Evolutionary conservation across 768 basidiomycete species (phyloP).

Genomic region (Gautieria morchelliformis): DNA sequence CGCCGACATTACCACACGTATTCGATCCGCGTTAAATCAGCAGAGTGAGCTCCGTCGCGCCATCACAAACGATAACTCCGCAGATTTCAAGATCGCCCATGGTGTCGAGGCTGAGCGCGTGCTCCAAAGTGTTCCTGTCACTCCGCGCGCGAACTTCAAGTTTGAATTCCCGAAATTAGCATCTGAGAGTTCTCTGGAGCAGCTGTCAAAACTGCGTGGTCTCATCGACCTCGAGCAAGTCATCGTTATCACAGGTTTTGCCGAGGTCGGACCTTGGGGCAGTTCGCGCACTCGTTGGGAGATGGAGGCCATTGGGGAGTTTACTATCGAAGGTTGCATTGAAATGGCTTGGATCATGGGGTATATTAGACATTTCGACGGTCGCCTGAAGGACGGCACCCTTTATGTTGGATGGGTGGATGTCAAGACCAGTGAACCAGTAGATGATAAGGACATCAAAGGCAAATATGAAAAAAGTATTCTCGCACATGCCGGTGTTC

Average conservation of each 20-base stretch:
- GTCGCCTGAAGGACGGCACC: constrained; percentile 85
- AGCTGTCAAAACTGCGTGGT: constrained; percentile 73
- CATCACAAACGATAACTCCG: constrained; percentile 85
- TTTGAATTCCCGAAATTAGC: constrained; percentile 91
- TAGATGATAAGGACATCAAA: constrained; percentile 96
- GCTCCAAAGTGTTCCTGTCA: constrained; percentile 84
- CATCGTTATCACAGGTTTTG: constrained; percentile 91
- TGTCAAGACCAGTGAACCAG: constrained; percentile 82
- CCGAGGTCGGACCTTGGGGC: constrained; percentile 97
- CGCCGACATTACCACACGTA: constrained; percentile 81
- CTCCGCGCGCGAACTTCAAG: constrained; percentile 96
- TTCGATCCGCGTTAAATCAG: constrained; percentile 70
- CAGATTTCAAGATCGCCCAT: constrained; percentile 89
- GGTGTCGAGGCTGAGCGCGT: constrained; percentile 89
- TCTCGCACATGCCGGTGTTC: constrained; percentile 81
- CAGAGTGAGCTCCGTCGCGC: constrained; percentile 91
- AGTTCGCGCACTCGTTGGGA: constrained; percentile 98
- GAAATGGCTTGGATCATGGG: constrained; percentile 99
- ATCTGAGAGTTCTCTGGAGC: constrained; percentile 50
- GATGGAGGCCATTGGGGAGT: constrained; percentile 97
- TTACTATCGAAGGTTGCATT: constrained; percentile 95
- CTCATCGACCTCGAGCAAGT: constrained; percentile 95
- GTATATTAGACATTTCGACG: constrained; percentile 96
- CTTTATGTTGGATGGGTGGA: constrained; percentile 99
- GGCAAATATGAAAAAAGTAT: constrained; percentile 94